phyloP scores from a whole-genome alignment of 331 rosid genomes.

The Malus hybrid region DNA sequence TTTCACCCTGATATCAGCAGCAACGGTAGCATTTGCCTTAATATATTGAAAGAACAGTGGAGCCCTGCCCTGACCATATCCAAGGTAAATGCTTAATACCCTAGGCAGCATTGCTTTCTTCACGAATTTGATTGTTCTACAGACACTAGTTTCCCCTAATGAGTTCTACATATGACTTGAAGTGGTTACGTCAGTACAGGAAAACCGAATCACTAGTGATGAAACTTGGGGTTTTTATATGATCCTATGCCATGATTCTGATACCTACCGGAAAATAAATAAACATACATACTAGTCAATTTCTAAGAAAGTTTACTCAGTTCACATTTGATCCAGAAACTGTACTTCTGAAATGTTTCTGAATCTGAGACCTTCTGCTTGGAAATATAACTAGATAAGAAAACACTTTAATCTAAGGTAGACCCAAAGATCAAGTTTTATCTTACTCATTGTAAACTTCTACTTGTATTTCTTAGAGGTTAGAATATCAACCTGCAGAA shows the following conservation, averaged over 20 bases:
- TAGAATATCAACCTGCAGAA: constrained; percentile 52
- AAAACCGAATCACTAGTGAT: background rate
- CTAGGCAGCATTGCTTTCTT: background rate
- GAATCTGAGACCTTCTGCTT: background rate
- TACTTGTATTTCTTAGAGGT: constrained; percentile 4
- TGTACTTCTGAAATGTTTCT: background rate
- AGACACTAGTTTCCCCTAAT: background rate
- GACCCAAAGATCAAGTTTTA: background rate
- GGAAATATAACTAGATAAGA: background rate
- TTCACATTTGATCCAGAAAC: background rate
- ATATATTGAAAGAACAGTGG: constrained; percentile 74
- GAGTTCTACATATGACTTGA: no score
- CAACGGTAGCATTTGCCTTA: constrained; percentile 76
- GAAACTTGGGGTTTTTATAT: background rate
- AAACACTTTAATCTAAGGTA: background rate
- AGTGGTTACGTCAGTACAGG: no score
- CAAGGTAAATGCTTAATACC: constrained; percentile 32
- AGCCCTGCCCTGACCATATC: constrained; percentile 70
- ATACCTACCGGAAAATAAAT: no score
- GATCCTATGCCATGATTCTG: background rate
- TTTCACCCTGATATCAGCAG: constrained; percentile 65
- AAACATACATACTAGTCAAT: no score
- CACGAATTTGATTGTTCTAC: background rate
- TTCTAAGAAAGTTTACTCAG: background rate
- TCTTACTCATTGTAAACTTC: background rate